These are phyloP conservation scores for Globisporangium echinulatum DNA, from an alignment of 352 stramenopile genomes.

Conservation along the genomic window DNA sequence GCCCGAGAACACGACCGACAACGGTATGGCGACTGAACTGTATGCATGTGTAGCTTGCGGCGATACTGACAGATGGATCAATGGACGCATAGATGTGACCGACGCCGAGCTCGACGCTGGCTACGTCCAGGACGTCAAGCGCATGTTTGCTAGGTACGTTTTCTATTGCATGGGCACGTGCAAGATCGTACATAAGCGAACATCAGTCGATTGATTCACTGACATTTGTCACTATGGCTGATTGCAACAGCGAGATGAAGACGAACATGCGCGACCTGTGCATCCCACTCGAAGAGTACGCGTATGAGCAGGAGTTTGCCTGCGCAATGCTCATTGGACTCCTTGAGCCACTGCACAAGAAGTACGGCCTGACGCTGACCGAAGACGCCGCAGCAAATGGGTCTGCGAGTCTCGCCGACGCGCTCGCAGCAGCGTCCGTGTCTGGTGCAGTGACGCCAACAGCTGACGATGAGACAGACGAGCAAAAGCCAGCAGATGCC, in stretches of 20 bases:
- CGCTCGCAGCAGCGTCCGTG: constrained; percentile 3
- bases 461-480: neutral
- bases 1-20: constrained; percentile 58
- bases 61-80: no score
- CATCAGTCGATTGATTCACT: neutral
- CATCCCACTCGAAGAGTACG: constrained; percentile 79
- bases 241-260: constrained; percentile 73
- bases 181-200: no score
- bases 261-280: constrained; percentile 75
- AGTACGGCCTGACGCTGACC: constrained; percentile 46
- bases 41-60: neutral
- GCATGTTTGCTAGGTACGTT: constrained; percentile 37
- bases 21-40: constrained; percentile 18
- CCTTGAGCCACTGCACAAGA: constrained; percentile 66
- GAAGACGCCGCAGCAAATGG: constrained; percentile 2
- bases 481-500: constrained; percentile 2
- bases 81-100: constrained; percentile 14
- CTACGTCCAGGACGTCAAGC: constrained; percentile 62
- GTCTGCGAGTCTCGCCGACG: constrained; percentile 1
- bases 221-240: neutral
- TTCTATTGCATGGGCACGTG: neutral
- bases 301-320: constrained; percentile 73
- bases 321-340: constrained; percentile 65
- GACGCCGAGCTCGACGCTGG: constrained; percentile 57
- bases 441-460: neutral